phyloP scores from a whole-genome alignment of 257 asterid species.

The Agastache rugosa region DNA sequence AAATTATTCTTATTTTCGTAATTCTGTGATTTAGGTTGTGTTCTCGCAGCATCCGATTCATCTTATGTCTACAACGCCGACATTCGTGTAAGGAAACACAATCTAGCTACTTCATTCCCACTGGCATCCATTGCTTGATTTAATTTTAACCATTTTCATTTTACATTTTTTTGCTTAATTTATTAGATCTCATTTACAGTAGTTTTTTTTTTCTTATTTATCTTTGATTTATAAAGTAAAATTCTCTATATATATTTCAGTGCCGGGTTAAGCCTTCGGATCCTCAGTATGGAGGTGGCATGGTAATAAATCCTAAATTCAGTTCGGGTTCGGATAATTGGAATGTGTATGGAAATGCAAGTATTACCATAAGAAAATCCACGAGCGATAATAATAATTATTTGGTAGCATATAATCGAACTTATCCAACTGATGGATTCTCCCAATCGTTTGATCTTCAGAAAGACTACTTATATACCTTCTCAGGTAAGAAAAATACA shows the following conservation, averaged over 20 bases:
- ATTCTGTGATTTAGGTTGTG: conserved; percentile 32
- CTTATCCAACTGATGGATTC: conserved; percentile 31
- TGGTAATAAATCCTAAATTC: conserved; percentile 40
- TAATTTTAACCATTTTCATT: neutral
- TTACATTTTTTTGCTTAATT: neutral
- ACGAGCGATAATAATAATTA: conserved; percentile 45
- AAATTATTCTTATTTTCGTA: neutral
- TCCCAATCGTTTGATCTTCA: conserved; percentile 36
- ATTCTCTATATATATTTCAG: conserved; percentile 31
- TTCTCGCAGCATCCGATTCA: conserved; percentile 2
- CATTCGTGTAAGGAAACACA: conserved; percentile 40
- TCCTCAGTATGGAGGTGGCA: conserved; percentile 57
- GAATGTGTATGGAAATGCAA: conserved; percentile 40
- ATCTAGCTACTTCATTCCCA: neutral
- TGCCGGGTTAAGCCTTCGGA: conserved; percentile 45
- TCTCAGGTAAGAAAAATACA: conserved; percentile 45
- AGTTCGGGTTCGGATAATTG: conserved; percentile 40
- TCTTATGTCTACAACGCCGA: conserved; percentile 49
- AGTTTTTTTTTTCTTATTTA: neutral
- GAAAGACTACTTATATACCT: conserved; percentile 42
- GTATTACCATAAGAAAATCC: conserved; percentile 30
- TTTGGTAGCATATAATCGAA: conserved; percentile 45
- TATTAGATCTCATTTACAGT: neutral
- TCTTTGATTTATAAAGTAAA: neutral
- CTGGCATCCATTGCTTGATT: neutral